Percentiles rank a stretch among this genome's conserved stretches.
Conservation (phyloP, 768 basidiomycete genomes). For the Mycena olivaceomarginata region DNA sequence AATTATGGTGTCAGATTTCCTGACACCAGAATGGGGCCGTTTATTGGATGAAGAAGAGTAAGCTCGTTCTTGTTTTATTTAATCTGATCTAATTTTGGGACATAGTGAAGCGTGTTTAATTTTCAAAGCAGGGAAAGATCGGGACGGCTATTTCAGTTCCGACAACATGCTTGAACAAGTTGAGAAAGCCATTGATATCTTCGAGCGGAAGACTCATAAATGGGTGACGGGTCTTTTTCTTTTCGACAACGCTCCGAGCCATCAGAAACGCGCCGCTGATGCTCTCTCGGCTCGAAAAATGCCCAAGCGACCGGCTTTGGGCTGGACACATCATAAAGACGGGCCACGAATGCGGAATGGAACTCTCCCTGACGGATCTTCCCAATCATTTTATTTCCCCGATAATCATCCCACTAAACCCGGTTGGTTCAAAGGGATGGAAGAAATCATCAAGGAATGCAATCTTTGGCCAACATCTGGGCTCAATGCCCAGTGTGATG, state of each 20-base stretch:
- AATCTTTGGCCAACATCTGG: not conserved
- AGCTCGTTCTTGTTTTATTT: constrained; percentile 34
- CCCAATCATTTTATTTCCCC: constrained; percentile 32
- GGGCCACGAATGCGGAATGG: constrained; percentile 15
- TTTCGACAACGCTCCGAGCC: constrained; percentile 37
- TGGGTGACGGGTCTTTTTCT: constrained; percentile 46
- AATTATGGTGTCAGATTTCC: constrained; percentile 59
- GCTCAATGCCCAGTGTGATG: not conserved
- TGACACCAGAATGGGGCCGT: constrained; percentile 55
- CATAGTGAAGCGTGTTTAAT: not conserved
- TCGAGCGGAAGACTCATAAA: constrained; percentile 48
- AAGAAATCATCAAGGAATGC: too few species aligned
- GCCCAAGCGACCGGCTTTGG: constrained; percentile 17
- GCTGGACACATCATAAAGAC: not conserved
- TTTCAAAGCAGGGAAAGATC: constrained; percentile 5
- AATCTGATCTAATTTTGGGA: not conserved
- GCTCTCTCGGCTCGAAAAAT: too few species aligned
- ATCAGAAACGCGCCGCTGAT: constrained; percentile 51
- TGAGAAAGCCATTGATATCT: constrained; percentile 56
- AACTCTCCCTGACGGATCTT: not conserved
- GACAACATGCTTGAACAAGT: constrained; percentile 36
- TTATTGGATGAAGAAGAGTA: constrained; percentile 46
- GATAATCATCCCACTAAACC: constrained; percentile 43
- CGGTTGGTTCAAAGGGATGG: constrained; percentile 20
- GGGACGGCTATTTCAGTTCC: not conserved